Evolutionary conservation across 2,329 filamentous ascomycete species (phyloP).

Genomic region (Aspergillus sojae): DNA sequence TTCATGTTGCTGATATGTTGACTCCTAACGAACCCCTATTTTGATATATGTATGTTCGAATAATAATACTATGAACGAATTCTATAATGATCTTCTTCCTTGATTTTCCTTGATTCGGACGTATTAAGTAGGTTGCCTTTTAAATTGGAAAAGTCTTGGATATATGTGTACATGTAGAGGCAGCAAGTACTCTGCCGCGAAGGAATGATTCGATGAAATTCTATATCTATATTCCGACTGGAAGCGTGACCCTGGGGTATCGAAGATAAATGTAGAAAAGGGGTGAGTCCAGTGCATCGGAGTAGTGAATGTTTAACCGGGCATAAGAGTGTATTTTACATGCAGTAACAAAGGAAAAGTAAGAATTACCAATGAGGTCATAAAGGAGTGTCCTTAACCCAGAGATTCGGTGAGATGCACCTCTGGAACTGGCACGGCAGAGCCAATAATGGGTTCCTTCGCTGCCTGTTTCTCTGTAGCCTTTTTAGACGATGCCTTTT

Average conservation of each 20-base stretch:
- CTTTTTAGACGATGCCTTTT: slow-evolving; percentile 37
- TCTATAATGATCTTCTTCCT: neutral
- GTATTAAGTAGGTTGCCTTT: neutral
- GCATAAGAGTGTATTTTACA: neutral
- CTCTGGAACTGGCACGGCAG: slow-evolving; percentile 19
- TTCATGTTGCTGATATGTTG: neutral
- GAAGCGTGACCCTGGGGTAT: neutral
- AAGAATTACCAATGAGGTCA: neutral
- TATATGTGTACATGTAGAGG: slow-evolving; percentile 6
- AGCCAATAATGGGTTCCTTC: slow-evolving; percentile 19
- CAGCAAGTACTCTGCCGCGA: neutral
- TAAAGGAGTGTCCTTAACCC: slow-evolving; percentile 22
- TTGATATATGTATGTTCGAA: neutral
- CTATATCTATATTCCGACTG: slow-evolving; percentile 4
- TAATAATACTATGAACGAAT: neutral
- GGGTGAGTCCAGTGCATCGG: neutral
- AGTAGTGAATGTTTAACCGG: neutral
- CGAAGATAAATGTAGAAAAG: slow-evolving; percentile 1
- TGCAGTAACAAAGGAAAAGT: neutral
- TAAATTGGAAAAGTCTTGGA: neutral
- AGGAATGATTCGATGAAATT: neutral
- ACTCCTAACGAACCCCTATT: neutral
- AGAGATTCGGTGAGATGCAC: slow-evolving; percentile 34
- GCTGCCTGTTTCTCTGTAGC: slow-evolving; percentile 25
- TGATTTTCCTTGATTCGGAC: neutral